These are phyloP conservation scores for Zymoseptoria brevis DNA, from an alignment of 2,329 filamentous ascomycete genomes.

Conservation along the genomic window DNA sequence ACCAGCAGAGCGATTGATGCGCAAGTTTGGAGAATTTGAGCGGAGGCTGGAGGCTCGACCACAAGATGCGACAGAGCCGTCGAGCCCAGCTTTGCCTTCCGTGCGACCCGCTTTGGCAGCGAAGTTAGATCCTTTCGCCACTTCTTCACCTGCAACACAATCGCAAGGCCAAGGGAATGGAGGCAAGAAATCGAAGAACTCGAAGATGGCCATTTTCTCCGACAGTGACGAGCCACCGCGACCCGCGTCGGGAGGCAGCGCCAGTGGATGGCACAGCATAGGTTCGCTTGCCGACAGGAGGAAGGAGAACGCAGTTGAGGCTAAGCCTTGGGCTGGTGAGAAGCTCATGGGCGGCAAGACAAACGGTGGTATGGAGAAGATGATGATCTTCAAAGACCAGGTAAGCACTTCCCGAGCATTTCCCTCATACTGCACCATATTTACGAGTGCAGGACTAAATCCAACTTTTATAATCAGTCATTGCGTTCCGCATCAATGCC, in stretches of 20 bases:
- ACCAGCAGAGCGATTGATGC: constrained; percentile 68
- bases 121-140: constrained; percentile 74
- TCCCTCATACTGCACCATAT: constrained; percentile 42
- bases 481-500: constrained; percentile 22
- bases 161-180: constrained; percentile 40
- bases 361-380: constrained; percentile 67
- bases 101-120: constrained; percentile 75
- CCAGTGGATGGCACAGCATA: constrained; percentile 86
- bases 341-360: constrained; percentile 81
- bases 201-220: constrained; percentile 87
- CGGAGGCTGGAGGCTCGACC: constrained; percentile 63
- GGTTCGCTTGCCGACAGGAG: constrained; percentile 77
- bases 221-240: constrained; percentile 52
- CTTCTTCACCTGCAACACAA: constrained; percentile 54
- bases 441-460: constrained; percentile 98
- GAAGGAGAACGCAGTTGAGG: constrained; percentile 85
- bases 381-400: constrained; percentile 91
- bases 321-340: constrained; percentile 87
- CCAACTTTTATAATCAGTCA: constrained; percentile 48
- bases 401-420: constrained; percentile 53
- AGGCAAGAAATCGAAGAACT: constrained; percentile 58
- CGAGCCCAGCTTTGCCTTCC: constrained; percentile 77
- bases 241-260: constrained; percentile 45
- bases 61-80: constrained; percentile 56
- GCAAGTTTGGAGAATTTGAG: constrained; percentile 91